phyloP scores from a whole-genome alignment of 1,284 basidiomycete genomes.

The Sphaerobolus stellatus region DNA sequence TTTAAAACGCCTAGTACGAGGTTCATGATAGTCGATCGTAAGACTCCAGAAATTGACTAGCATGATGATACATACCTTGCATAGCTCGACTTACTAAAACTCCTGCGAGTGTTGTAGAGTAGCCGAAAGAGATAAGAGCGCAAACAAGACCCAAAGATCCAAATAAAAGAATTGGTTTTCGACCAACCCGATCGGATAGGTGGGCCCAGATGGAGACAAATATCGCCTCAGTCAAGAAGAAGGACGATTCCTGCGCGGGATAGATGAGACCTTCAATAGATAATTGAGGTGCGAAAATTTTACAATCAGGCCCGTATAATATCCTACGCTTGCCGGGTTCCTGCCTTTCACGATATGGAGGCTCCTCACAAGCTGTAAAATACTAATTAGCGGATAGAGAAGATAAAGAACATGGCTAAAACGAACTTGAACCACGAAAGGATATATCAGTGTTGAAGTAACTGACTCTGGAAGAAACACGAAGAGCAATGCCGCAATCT shows the following conservation, averaged over 20 bases:
- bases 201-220: constrained; percentile 16
- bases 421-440: constrained; percentile 8
- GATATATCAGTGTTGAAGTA: constrained; percentile 14
- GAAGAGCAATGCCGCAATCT: constrained; percentile 11
- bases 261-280: neutral
- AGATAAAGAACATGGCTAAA: neutral
- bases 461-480: constrained; percentile 10
- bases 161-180: constrained; percentile 19
- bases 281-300: too few relatives aligned
- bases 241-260: constrained; percentile 10
- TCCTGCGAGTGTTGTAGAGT: constrained; percentile 15
- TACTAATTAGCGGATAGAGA: neutral
- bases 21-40: too few relatives aligned
- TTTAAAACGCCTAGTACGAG: constrained; percentile 7
- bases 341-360: constrained; percentile 8
- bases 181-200: constrained; percentile 18
- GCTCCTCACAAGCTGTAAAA: constrained; percentile 5
- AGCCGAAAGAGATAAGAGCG: constrained; percentile 17
- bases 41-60: too few relatives aligned
- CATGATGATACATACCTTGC: constrained; percentile 18
- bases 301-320: constrained; percentile 35
- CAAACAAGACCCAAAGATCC: constrained; percentile 17
- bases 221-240: constrained; percentile 8
- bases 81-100: constrained; percentile 18
- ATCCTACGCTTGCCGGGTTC: constrained; percentile 27